Conservation (phyloP, 331 rosid species). For the Malus hybrid region DNA sequence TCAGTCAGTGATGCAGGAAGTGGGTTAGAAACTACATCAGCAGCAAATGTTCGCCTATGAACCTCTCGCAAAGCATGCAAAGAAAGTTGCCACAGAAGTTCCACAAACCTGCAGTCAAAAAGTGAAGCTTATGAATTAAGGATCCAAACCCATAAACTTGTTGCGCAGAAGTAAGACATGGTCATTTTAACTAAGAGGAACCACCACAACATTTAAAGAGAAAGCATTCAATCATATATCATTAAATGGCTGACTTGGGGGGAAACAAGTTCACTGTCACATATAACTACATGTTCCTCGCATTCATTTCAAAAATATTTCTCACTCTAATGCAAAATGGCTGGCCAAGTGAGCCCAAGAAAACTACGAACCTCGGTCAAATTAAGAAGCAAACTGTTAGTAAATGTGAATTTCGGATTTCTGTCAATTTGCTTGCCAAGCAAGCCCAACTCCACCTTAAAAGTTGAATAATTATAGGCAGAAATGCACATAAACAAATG, state of each 20-base stretch:
- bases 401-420: background rate
- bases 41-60: constrained; percentile 81
- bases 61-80: constrained; percentile 98
- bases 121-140: background rate
- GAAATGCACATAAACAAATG: background rate
- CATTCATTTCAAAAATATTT: background rate
- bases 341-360: background rate
- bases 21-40: constrained; percentile 81
- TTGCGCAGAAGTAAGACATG: too few species aligned
- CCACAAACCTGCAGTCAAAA: constrained; percentile 69
- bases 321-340: background rate
- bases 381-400: background rate
- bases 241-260: background rate
- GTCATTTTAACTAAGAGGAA: background rate
- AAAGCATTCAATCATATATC: background rate
- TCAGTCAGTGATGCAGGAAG: constrained; percentile 91
- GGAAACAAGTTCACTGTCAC: background rate
- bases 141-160: background rate
- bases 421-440: background rate
- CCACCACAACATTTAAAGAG: background rate
- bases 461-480: background rate
- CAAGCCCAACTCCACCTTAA: background rate
- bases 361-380: constrained; percentile 1
- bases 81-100: constrained; percentile 98
- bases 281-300: background rate